Evolutionary conservation across 495 filamentous ascomycete species (phyloP), one percentile per base, ranked within the genome.

Genomic region (Sphaerosporella brunnea): DNA sequence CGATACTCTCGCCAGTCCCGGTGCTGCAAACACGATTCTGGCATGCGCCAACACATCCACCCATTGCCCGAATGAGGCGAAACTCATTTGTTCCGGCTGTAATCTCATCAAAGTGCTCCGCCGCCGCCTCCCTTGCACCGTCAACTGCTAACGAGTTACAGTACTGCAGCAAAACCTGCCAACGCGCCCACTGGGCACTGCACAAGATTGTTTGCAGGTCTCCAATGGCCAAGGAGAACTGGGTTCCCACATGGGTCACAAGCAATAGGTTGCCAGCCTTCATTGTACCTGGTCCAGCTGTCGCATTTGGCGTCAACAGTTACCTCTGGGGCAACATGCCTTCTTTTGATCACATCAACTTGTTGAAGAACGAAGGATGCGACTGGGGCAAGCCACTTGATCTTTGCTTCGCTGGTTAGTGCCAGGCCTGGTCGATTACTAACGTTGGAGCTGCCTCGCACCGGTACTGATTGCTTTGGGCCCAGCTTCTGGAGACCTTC

Each of bases 161-260:
- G 49, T 47, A 47, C 23, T 47, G 49, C 16, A 40, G 49, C 8
- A 37, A 51, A 30, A 11, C 15, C n/a, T 51, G 49, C 15, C 49
- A 51, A 15, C 25, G 7, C n/a, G 23, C 5, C 1, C 49, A 51
- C 23, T 51, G 49, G 49, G 10, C n/a, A 13, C 10, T 32, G 10
- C 49, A 51, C 24, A 39, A 24, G 16, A 21, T n/a, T 16, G 21
- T 25, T 4, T 47, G 49, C 15, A 28, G 46, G 36, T 51, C 49
- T 9, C 32, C 41, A 11, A 9, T 51, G 16, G 2, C 16, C 13
- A 47, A 47, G 15, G 23, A 28, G 8, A 28, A 5, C 9, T 51
- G 49, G 49, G 25, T 36, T 3, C 43, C 42, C 11, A 13, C 8
- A 9, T 47, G 32, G 16, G 11, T 34, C 18, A 15, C 18, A 2